Percentiles rank a stretch among this genome's conserved stretches.
Evolutionary conservation across 2,329 filamentous ascomycete species (phyloP).

Genomic region (Aspergillus amoenus): DNA sequence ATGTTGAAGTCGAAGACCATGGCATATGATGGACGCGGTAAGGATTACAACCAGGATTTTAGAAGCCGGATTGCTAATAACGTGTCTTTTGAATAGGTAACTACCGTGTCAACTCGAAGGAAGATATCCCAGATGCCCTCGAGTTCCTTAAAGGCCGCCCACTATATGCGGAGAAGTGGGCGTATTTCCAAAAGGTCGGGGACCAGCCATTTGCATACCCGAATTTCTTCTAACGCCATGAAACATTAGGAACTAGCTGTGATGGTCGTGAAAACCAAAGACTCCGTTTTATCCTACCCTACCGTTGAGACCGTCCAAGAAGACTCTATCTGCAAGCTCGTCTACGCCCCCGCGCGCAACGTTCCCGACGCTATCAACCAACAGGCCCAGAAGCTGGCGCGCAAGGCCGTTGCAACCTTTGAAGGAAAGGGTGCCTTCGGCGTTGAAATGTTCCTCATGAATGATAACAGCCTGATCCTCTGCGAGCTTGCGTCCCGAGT

Average conservation of each 20-base stretch:
- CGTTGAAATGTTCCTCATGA: slow-evolving; percentile 89
- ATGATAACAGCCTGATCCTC: slow-evolving; percentile 70
- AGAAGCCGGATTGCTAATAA: neutral
- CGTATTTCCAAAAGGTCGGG: slow-evolving; percentile 67
- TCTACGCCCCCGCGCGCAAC: slow-evolving; percentile 78
- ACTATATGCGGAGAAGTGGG: slow-evolving; percentile 88
- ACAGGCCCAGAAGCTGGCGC: slow-evolving; percentile 72
- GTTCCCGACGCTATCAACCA: slow-evolving; percentile 62
- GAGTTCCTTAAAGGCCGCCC: slow-evolving; percentile 66
- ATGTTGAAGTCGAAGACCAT: slow-evolving; percentile 92
- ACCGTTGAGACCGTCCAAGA: slow-evolving; percentile 94
- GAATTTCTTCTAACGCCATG: slow-evolving; percentile 12
- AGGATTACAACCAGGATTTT: slow-evolving; percentile 27
- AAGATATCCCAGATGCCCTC: slow-evolving; percentile 65
- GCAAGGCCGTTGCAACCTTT: slow-evolving; percentile 74
- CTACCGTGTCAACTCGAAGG: slow-evolving; percentile 60
- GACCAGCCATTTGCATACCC: neutral
- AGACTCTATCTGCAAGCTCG: slow-evolving; percentile 90
- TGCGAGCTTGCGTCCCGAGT: slow-evolving; percentile 83
- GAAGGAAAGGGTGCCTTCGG: slow-evolving; percentile 92
- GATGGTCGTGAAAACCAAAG: slow-evolving; percentile 89
- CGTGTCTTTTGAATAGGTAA: slow-evolving; percentile 53
- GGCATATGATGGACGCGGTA: slow-evolving; percentile 86
- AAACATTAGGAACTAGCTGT: slow-evolving; percentile 70
- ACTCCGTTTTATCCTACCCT: slow-evolving; percentile 73